These are phyloP conservation scores for Danielozyma ontarioensis DNA, from an alignment of 805 yeast genomes.

Conservation along the genomic window DNA sequence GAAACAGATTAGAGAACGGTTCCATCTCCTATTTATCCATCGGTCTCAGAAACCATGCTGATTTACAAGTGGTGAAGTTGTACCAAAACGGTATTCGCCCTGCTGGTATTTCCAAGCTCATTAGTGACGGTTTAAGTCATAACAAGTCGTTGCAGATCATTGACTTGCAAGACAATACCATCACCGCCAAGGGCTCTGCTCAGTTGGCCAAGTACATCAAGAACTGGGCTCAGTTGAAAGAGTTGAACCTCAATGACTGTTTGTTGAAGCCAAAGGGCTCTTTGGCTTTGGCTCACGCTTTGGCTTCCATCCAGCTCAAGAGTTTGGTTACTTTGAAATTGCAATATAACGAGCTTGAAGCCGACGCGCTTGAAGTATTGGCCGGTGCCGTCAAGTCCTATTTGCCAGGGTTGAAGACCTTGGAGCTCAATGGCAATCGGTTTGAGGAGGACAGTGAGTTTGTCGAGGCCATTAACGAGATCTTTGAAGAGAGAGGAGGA, in stretches of 20 bases:
- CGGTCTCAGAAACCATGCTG: conserved; percentile 76
- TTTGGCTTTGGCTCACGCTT: conserved; percentile 44
- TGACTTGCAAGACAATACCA: conserved; percentile 94
- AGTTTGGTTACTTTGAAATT: conserved; percentile 58
- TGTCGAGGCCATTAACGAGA: conserved; percentile 52
- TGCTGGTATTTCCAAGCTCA: conserved; percentile 73
- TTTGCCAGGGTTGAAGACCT: conserved; percentile 53
- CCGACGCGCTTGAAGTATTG: conserved; percentile 56
- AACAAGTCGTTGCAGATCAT: conserved; percentile 59
- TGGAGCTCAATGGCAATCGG: conserved; percentile 92
- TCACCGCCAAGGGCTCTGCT: conserved; percentile 67
- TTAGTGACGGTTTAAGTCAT: conserved; percentile 63
- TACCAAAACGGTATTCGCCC: conserved; percentile 98
- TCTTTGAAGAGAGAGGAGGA: conserved; percentile 76
- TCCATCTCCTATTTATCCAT: conserved; percentile 80
- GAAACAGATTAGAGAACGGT: conserved; percentile 96
- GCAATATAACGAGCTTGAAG: conserved; percentile 85
- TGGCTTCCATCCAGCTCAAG: conserved; percentile 30
- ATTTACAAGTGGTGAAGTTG: conserved; percentile 67
- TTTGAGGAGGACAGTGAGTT: conserved; percentile 82
- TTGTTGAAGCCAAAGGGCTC: conserved; percentile 79
- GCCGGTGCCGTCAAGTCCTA: conserved; percentile 46
- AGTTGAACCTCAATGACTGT: conserved; percentile 86
- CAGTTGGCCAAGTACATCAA: conserved; percentile 41
- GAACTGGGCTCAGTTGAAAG: conserved; percentile 64